Evolutionary conservation across 2,329 filamentous ascomycete species (phyloP), one percentile per base, ranked within the genome.

Genomic region (Mycocentrospora acerina): DNA sequence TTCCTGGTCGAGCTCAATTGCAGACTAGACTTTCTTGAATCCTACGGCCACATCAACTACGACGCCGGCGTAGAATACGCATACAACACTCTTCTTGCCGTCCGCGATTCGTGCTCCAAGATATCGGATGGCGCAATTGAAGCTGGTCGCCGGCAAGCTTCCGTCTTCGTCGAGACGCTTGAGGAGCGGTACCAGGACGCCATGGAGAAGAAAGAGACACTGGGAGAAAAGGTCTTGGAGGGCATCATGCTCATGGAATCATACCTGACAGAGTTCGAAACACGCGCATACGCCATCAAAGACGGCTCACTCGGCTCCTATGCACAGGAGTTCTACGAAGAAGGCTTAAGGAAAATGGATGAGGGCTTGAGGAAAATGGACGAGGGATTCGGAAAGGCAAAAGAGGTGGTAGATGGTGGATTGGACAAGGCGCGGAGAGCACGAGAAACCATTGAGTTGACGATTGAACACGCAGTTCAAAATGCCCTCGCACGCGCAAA

Each of bases 51-150:
- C 60, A 71, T 90, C 42, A 85, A 85, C 46, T 78, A 94, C 53
- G 93, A 98, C 66, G 78, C 85, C 29, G 87, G 88, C 59, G 83
- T 97, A 39, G 84, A 87, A 29, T 82, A 88, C 51, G 89, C 91
- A 14, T 95, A 95, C 68, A 77, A 83, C 12, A 95, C 90, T 0
- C 75, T 98, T 2, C 85, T 91, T 59, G 83, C 88, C 7, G 90
- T 98, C 17, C 83, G 90, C 45, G 84, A 89, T 51, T 82, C 89
- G 56, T 98, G 93, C 68, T 89, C 88, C 26, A 83, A 90, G 49
- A 90, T 91, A 14, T 94, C 90, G 1, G 91, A 89, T 46, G 91
- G 93, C 61, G 80, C 96, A 31, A 81, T 97, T 53, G 93, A 90
- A 40, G 88, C 87, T 25, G 90, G 93, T 15, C 84, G 88, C 35